Evolutionary conservation across 2,329 filamentous ascomycete genomes (phyloP), one percentile per base, ranked within the genome.

Genomic region (Mariannaea elegans): DNA sequence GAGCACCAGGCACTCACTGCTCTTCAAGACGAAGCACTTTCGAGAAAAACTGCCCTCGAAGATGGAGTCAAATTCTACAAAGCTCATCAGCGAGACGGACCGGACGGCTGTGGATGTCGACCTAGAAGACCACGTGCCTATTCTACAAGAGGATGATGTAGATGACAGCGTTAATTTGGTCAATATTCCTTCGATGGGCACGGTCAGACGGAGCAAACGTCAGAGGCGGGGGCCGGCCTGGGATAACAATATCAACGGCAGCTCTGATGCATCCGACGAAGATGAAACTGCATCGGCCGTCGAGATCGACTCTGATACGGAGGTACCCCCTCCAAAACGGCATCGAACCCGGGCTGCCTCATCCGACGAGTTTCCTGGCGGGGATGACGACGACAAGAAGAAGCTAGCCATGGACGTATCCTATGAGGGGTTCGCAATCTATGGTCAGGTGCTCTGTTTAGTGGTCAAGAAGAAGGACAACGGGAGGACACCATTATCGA

Each of bases 351-450:
- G 68, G 31, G 59, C 61, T 29, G 69, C 55, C 31, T 64, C 53
- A 8, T 73, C 72, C 46, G 65, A 65, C 31, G 71, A 71, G 47
- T 62, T 53, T 45, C 71, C 71, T 21, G 77, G 72, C 16, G 73
- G 73, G 16, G 74, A 75, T 9, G 88, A 91, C 57, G 91, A 97
- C 57, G 91, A 97, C 71, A 96, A 97, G 79, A 97, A 99, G 81
- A 98, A 97, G 76, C 79, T 97, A 68, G 87, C 85, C 18, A 86
- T 97, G 80, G 89, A 90, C 62, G 95, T 94, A 23, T 89, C 88
- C 13, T 99, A 98, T 77, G 93, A 98, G 71, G 94, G 95, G 8
- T 98, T 98, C 78, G 92, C 90, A 69, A 97, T 99, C 72, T 97
- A 97, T 78, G 93, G 95, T 10, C 90, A 93, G 67, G 93, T 97